phyloP scores from a whole-genome alignment of 257 asterid species.

The Nicotiana noctiflora region DNA sequence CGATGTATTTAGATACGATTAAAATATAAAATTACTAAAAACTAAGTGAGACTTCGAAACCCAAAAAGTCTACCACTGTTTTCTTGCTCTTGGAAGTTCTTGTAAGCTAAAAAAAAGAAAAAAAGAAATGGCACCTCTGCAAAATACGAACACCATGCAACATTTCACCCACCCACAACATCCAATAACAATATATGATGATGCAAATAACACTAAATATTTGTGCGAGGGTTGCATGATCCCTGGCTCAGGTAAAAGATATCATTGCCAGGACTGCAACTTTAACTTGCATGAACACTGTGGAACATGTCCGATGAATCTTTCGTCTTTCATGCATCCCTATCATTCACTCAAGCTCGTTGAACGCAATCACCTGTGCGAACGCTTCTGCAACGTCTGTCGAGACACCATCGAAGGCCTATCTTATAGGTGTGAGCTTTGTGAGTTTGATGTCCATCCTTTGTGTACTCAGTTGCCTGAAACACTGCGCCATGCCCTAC shows the following conservation, averaged over 20 bases:
- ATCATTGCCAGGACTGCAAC: slow-evolving; percentile 33
- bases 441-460: slow-evolving; percentile 46
- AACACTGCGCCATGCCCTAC: slow-evolving; percentile 30
- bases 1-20: background rate
- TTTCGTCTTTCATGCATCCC: slow-evolving; percentile 15
- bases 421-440: slow-evolving; percentile 40
- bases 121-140: slow-evolving; percentile 21
- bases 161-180: slow-evolving; percentile 41
- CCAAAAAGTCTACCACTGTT: background rate
- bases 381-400: slow-evolving; percentile 35
- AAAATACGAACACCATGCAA: slow-evolving; percentile 7
- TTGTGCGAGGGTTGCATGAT: slow-evolving; percentile 39
- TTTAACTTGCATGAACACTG: slow-evolving; percentile 46
- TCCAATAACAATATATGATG: slow-evolving; percentile 7
- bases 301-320: slow-evolving; percentile 33
- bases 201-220: slow-evolving; percentile 5
- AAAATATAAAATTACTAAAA: background rate
- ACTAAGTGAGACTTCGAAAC: background rate
- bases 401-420: slow-evolving; percentile 37
- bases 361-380: background rate
- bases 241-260: slow-evolving; percentile 27
- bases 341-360: slow-evolving; percentile 21
- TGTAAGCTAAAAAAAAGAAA: too few relatives aligned
- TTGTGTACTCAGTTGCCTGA: slow-evolving; percentile 40
- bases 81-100: background rate